Percentiles rank a stretch among this genome's conserved stretches.
These are phyloP conservation scores for Protomyces arabidopsidicola DNA, from an alignment of 1,139 yeast genomes.

Conservation along the genomic window DNA sequence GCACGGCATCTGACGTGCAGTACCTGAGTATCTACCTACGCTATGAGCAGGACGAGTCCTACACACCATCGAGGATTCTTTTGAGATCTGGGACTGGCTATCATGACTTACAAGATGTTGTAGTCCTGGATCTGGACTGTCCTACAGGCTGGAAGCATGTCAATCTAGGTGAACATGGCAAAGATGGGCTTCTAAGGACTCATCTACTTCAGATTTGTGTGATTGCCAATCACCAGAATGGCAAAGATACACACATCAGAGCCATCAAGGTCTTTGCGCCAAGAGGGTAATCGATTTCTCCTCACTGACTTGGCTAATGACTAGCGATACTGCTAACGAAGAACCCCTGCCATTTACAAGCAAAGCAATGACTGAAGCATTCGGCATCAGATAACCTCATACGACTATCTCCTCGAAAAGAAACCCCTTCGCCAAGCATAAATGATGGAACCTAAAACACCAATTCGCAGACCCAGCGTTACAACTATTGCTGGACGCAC, in stretches of 20 bases:
- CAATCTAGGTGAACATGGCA: constrained; percentile 38
- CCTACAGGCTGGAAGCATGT: constrained; percentile 83
- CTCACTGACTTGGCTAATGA: neutral
- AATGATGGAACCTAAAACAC: neutral
- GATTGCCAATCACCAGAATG: constrained; percentile 84
- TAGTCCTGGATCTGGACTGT: constrained; percentile 58
- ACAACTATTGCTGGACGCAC: constrained; percentile 1
- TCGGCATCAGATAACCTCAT: neutral
- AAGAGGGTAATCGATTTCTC: constrained; percentile 29
- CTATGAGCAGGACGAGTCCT: constrained; percentile 73
- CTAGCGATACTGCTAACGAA: neutral
- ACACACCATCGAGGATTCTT: constrained; percentile 73
- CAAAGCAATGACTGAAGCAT: neutral
- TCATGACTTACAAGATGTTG: constrained; percentile 75
- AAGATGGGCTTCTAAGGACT: neutral
- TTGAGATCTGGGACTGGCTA: constrained; percentile 80
- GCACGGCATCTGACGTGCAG: neutral
- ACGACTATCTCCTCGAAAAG: neutral
- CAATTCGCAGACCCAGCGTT: neutral
- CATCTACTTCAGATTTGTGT: constrained; percentile 67
- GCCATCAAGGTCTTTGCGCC: constrained; percentile 59
- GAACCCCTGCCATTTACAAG: neutral
- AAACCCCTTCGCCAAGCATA: neutral
- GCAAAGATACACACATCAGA: constrained; percentile 89
- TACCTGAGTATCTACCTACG: constrained; percentile 68